A percentile compares a stretch with the other conserved stretches of the same genome.
Evolutionary conservation across 2,329 filamentous ascomycete species (phyloP).

Genomic region (Dactylonectria macrodidyma): DNA sequence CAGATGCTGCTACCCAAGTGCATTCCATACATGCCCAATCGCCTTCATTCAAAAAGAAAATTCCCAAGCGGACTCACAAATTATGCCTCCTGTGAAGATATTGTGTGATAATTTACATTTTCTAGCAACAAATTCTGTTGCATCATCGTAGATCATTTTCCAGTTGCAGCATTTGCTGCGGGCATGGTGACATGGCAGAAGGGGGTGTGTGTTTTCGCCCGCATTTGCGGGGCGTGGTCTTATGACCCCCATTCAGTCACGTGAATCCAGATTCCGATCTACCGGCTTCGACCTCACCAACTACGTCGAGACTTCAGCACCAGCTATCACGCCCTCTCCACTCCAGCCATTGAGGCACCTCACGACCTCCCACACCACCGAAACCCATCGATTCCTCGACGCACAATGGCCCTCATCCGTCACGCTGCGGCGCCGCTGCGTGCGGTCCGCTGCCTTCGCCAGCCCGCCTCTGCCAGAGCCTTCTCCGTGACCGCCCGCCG

Average conservation of each 20-base stretch:
- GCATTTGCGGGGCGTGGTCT: slow-evolving; percentile 21
- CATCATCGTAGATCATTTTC: neutral
- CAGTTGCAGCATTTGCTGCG: neutral
- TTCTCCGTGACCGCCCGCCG: slow-evolving; percentile 63
- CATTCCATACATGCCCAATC: slow-evolving; percentile 12
- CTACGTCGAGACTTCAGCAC: slow-evolving; percentile 41
- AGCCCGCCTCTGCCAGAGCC: slow-evolving; percentile 52
- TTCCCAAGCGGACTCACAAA: neutral
- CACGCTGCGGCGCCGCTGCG: slow-evolving; percentile 55
- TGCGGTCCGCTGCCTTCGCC: slow-evolving; percentile 56
- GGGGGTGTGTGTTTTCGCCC: slow-evolving; percentile 22
- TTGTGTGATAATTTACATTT: neutral
- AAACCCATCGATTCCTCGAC: slow-evolving; percentile 36
- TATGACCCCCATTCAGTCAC: slow-evolving; percentile 37
- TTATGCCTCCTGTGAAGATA: neutral
- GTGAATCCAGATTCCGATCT: slow-evolving; percentile 44
- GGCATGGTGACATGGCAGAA: neutral
- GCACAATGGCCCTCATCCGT: slow-evolving; percentile 55
- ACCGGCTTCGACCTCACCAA: slow-evolving; percentile 42
- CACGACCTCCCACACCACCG: slow-evolving; percentile 42
- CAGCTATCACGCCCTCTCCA: slow-evolving; percentile 41
- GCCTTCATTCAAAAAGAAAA: neutral
- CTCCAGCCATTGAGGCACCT: slow-evolving; percentile 50
- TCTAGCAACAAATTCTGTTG: neutral
- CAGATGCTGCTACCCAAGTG: neutral